phyloP scores from a whole-genome alignment of 192 early-diverging fungal species.

The Linnemannia zychae region DNA sequence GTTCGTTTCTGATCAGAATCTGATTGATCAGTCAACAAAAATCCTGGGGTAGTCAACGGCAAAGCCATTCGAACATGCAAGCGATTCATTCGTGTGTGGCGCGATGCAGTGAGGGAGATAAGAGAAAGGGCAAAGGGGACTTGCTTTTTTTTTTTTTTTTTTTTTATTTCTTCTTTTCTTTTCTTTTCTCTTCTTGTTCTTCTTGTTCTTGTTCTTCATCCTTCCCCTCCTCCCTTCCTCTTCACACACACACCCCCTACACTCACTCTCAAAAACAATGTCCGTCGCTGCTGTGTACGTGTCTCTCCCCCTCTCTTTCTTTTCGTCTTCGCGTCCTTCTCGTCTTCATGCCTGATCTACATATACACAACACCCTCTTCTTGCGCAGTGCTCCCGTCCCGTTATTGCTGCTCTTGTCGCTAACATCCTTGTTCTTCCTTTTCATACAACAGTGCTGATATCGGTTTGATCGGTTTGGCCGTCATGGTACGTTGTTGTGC shows the following conservation, averaged over 20 bases:
- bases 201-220: conserved; percentile 10
- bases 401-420: too few species aligned
- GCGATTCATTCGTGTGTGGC: neutral
- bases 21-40: too few species aligned
- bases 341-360: neutral
- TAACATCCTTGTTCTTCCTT: too few species aligned
- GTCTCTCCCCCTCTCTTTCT: neutral
- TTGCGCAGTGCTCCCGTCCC: too few species aligned
- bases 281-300: conserved; percentile 51
- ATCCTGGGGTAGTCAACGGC: too few species aligned
- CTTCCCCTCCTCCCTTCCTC: neutral
- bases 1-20: too few species aligned
- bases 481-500: conserved; percentile 85
- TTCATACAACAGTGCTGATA: conserved; percentile 82
- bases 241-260: conserved; percentile 7
- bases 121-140: neutral
- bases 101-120: conserved; percentile 1
- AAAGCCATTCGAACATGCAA: too few species aligned
- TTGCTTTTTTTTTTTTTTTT: neutral
- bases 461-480: conserved; percentile 99
- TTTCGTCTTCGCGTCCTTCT: neutral
- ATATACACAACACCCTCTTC: too few species aligned
- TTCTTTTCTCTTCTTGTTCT: neutral
- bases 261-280: conserved; percentile 25
- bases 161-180: neutral